Evolutionary conservation across 2,329 filamentous ascomycete genomes (phyloP).

Genomic region (Colletotrichum lentis): DNA sequence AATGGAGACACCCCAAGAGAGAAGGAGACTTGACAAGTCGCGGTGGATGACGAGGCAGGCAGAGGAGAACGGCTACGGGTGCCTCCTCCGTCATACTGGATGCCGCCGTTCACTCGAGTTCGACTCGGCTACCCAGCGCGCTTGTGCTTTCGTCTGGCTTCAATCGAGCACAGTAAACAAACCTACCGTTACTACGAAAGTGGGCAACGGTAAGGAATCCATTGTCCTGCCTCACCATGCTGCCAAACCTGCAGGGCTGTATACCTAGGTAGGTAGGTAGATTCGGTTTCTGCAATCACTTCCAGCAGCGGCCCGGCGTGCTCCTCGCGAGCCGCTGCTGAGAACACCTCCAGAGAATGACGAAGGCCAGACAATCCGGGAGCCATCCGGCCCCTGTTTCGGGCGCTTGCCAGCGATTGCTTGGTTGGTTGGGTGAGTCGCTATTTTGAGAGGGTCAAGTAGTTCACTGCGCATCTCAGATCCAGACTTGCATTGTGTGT

Average conservation of each 20-base stretch:
- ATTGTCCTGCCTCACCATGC: conserved; percentile 37
- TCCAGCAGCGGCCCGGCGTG: conserved; percentile 29
- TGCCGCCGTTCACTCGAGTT: conserved; percentile 4
- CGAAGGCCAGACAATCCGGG: conserved; percentile 28
- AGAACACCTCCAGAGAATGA: conserved; percentile 20
- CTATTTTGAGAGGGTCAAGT: conserved; percentile 33
- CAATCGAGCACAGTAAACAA: conserved; percentile 26
- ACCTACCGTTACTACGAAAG: conserved; percentile 20
- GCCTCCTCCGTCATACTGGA: conserved; percentile 25
- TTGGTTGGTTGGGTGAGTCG: conserved; percentile 35
- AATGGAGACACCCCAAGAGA: conserved; percentile 22
- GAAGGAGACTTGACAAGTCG: conserved; percentile 10
- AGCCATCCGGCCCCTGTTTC: conserved; percentile 23
- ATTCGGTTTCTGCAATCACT: conserved; percentile 37
- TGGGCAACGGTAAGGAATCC: conserved; percentile 18
- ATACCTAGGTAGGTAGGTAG: background rate
- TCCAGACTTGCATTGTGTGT: conserved; percentile 16
- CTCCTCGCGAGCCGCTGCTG: conserved; percentile 34
- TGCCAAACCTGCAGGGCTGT: conserved; percentile 30
- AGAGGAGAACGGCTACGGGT: conserved; percentile 9
- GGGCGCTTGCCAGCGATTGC: conserved; percentile 25
- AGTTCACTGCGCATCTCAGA: conserved; percentile 25
- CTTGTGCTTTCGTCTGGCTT: conserved; percentile 21
- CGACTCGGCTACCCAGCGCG: conserved; percentile 8
- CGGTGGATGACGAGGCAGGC: conserved; percentile 1